Base-by-base conservation (phyloP, 202 grass and related monocot genomes). In the Elaeis oleifera region DNA sequence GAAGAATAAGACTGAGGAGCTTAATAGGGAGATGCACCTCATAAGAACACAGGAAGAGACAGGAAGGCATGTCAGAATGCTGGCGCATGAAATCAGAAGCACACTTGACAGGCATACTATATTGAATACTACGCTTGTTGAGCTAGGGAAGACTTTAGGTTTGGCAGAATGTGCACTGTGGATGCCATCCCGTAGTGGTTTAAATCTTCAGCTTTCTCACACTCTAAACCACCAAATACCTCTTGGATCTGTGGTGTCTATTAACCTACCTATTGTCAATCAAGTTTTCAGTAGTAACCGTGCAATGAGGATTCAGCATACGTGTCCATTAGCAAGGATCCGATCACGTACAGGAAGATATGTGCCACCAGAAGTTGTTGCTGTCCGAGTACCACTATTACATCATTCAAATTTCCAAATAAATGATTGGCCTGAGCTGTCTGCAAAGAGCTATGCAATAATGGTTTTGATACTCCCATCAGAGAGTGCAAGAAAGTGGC, bases 1-100 rank as follows among this genome's bases (percentile, higher is more conserved):
- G 5, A 86, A 81, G 75, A 75, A 86, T 53, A 86, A 86, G 18
- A 69, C 83, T 0, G 83, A 86, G 5, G 65, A 86, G 56, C 71
- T 86, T 27, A 74, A 86, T 60, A 64, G 70, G 16, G 83, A 81
- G 68, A 86, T 86, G 78, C 65, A 74, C 19, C 49, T 86, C 20
- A 68, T 86, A 57, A 14, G 70, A 2, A 63, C 74, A 0, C 78
- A 86, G 36, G 83, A 81, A 67, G 78, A 86, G 59, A 86, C 83
- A 1, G 71, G 53, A 18, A 36, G 65, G 13, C 52, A 68, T 68
- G 65, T 56, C 4, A 16, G 65, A 4, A 68, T 56, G 65, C 65
- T 68, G 54, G 55, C 52, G 14, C 65, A 68, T 68, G 65, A 68
- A 56, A 68, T 68, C 17, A 68, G 65, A 68, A 68, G 53, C 52